Base-by-base conservation (phyloP, 345 rosid species). In the Trapa incisa region DNA sequence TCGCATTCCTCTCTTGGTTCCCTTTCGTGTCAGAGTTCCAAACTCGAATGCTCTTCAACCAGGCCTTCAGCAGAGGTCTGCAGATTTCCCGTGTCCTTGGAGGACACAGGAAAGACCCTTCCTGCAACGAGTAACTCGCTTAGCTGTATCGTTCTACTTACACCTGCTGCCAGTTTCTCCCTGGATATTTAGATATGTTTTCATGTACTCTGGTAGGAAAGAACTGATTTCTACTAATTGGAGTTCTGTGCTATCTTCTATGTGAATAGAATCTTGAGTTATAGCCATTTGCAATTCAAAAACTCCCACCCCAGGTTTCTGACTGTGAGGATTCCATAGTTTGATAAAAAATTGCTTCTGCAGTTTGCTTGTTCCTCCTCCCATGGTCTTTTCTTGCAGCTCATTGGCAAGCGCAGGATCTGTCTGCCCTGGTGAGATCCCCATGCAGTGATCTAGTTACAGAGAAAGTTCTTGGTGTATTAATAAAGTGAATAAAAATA, bases 1-100 rank as follows among this genome's bases (percentile, higher is more conserved):
- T 95, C 43, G 97, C 97, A 33, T 95, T 95, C 85, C 80, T 95
- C 50, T 97, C 99, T 2, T 95, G 99, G 99, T 95, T 95, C 72
- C 99, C 97, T 0, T 95, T 95, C 61, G 97, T 95, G 53, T 91
- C 99, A 0, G 99, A 95, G 74, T 95, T 95, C 72, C 99, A 95
- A 73, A 95, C 99, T 11, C 97, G 99, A 41, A 95, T 95, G 99
- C 85, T 95, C 37, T 95, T 95, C 83, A 95, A 95, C 89, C 99
- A 95, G 77, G 99, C 97, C 15, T 95, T 95, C 79, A 95, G 99
- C 73, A 84, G 99, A 87, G 97, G 97, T 75, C 83, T 95, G 71
- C 97, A 95, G 79, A 95, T 95, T 76, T 95, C 97, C 8, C 97
- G 99, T 70, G 86, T 95, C 81, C 96, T 95, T 5, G 99, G 97